Conservation (phyloP, 2,329 filamentous ascomycete genomes). For the Trichophyton benhamiae region DNA sequence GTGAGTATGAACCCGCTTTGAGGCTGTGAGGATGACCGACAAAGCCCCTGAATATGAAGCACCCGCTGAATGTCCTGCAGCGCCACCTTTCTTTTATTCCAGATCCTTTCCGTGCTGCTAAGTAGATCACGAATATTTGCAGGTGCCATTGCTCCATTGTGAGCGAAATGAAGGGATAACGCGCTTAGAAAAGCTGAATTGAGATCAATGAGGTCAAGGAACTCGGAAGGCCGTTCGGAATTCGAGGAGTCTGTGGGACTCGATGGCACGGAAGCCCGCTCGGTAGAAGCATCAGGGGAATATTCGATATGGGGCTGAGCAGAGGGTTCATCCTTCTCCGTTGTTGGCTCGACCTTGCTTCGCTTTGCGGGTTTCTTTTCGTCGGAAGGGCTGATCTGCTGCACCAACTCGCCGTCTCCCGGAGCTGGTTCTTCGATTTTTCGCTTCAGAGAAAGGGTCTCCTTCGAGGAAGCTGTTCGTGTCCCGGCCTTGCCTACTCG, state of each 20-base stretch:
- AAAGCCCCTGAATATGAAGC: constrained; percentile 45
- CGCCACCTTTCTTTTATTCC: constrained; percentile 58
- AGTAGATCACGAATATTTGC: constrained; percentile 51
- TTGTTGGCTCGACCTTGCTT: background rate
- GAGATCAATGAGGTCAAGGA: constrained; percentile 47
- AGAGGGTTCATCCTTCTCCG: background rate
- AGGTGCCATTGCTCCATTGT: constrained; percentile 52
- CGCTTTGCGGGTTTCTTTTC: background rate
- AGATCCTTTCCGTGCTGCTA: constrained; percentile 52
- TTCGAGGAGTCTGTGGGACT: background rate
- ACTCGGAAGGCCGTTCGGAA: constrained; percentile 17
- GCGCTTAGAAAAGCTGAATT: constrained; percentile 57
- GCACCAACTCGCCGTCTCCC: background rate
- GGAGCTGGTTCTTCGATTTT: constrained; percentile 20
- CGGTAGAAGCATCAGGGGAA: constrained; percentile 10
- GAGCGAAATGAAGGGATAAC: constrained; percentile 55
- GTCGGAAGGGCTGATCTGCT: background rate
- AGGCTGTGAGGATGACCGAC: background rate
- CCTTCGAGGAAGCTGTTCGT: constrained; percentile 15
- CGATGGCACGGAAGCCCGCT: constrained; percentile 30
- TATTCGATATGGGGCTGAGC: background rate
- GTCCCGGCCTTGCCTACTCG: constrained; percentile 33
- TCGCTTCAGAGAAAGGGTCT: constrained; percentile 28
- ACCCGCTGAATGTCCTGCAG: constrained; percentile 54
- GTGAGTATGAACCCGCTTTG: constrained; percentile 26